phyloP scores from a whole-genome alignment of 2,329 filamentous ascomycete species.

The Exserohilum rostratum region DNA sequence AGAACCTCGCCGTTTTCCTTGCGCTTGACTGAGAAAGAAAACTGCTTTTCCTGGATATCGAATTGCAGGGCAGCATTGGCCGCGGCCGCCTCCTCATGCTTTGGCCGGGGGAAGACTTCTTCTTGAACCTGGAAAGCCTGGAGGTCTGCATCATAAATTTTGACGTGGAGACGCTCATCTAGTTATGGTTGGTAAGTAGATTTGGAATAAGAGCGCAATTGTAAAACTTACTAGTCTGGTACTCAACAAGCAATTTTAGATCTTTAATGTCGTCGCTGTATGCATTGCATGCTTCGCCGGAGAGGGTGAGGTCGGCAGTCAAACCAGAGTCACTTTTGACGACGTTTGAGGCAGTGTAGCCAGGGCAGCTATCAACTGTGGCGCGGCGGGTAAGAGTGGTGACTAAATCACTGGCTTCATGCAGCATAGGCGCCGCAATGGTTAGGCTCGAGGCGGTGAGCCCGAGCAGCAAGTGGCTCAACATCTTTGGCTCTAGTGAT shows the following conservation, averaged over 20 bases:
- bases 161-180: conserved; percentile 74
- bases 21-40: conserved; percentile 70
- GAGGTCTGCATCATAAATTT: conserved; percentile 73
- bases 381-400: conserved; percentile 11
- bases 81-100: conserved; percentile 42
- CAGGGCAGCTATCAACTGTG: conserved; percentile 64
- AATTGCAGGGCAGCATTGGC: conserved; percentile 59
- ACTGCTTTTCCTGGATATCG: conserved; percentile 62
- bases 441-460: conserved; percentile 22
- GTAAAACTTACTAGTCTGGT: conserved; percentile 60
- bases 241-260: conserved; percentile 65
- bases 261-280: conserved; percentile 64
- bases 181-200: conserved; percentile 14
- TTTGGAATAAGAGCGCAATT: neutral
- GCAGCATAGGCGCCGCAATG: conserved; percentile 23
- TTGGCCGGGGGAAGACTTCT: conserved; percentile 68
- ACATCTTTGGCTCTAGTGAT: conserved; percentile 19
- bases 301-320: conserved; percentile 72
- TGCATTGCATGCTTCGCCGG: conserved; percentile 67
- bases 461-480: conserved; percentile 22
- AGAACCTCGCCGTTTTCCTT: conserved; percentile 64
- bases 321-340: conserved; percentile 60
- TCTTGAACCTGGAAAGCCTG: conserved; percentile 77
- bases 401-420: conserved; percentile 2
- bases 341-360: conserved; percentile 70